Evolutionary conservation across 768 basidiomycete genomes (phyloP).

Genomic region (Auricularia auricula-judae): DNA sequence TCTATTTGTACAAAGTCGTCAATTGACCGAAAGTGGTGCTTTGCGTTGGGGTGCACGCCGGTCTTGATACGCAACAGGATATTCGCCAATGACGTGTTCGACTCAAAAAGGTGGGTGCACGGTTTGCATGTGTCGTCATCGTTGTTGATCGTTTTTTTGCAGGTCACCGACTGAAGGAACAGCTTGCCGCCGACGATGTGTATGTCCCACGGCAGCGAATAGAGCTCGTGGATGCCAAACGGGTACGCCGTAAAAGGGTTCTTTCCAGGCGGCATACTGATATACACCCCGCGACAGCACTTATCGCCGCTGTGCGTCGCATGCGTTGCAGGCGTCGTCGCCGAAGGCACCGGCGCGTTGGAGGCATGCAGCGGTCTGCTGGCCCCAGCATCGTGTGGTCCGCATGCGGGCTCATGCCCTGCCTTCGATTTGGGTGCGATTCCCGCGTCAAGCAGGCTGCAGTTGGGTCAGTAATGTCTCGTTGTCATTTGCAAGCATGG

Average conservation of each 20-base stretch:
- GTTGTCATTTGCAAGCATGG: too few relatives aligned
- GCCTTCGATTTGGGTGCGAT: too few relatives aligned
- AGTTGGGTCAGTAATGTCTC: too few relatives aligned
- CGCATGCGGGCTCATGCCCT: too few relatives aligned
- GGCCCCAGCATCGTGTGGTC: too few relatives aligned
- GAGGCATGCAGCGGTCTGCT: too few relatives aligned
- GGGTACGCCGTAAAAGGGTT: slow-evolving; percentile 10
- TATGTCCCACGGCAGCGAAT: slow-evolving; percentile 8
- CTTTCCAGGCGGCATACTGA: slow-evolving; percentile 3
- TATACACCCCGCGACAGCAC: not conserved
- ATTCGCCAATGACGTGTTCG: slow-evolving; percentile 5
- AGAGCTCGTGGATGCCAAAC: slow-evolving; percentile 7
- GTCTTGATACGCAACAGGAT: slow-evolving; percentile 11
- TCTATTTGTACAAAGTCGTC: slow-evolving; percentile 6
- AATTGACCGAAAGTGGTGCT: slow-evolving; percentile 9
- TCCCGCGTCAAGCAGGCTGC: too few relatives aligned
- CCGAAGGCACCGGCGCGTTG: not conserved
- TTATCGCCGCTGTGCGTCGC: too few relatives aligned
- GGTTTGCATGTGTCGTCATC: not conserved
- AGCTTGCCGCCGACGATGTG: slow-evolving; percentile 1
- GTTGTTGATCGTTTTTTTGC: not conserved
- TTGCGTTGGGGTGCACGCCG: slow-evolving; percentile 10
- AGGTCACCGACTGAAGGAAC: not conserved
- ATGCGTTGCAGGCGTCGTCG: too few relatives aligned
- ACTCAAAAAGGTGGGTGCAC: not conserved